phyloP scores from a whole-genome alignment of 371 early-diverging fungal species.

The Mucor irregularis region DNA sequence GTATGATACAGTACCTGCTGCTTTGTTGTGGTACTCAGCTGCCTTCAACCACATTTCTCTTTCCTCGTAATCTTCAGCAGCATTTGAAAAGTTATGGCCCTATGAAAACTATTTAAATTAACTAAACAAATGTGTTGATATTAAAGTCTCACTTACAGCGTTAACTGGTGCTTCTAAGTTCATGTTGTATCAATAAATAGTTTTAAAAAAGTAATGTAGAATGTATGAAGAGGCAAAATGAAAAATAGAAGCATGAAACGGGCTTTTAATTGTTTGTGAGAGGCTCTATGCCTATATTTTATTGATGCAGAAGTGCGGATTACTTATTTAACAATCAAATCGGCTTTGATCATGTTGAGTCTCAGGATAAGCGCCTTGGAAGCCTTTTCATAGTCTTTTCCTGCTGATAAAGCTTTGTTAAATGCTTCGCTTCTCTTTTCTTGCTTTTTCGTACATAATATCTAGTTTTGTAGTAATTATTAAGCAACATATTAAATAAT shows the following conservation, averaged over 20 bases:
- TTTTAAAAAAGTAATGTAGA: not conserved
- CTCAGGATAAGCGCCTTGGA: constrained; percentile 62
- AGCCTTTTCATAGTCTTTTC: constrained; percentile 61
- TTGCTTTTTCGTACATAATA: constrained; percentile 60
- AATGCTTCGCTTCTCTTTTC: constrained; percentile 70
- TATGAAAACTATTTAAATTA: constrained; percentile 4
- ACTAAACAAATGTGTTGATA: not conserved
- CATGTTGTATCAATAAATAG: constrained; percentile 19
- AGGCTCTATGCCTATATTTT: too few species aligned
- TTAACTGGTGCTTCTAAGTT: constrained; percentile 35
- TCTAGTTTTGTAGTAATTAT: constrained; percentile 12
- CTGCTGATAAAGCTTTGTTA: constrained; percentile 58
- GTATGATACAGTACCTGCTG: constrained; percentile 30
- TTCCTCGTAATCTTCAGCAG: constrained; percentile 56
- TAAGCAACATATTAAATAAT: not conserved
- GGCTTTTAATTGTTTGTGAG: too few species aligned
- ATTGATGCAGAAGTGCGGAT: too few species aligned
- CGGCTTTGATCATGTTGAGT: constrained; percentile 54
- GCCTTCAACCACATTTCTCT: constrained; percentile 51
- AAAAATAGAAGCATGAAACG: not conserved
- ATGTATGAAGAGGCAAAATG: not conserved
- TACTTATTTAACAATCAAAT: constrained; percentile 34
- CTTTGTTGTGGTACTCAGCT: constrained; percentile 45
- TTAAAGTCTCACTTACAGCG: constrained; percentile 31
- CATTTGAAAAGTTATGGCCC: constrained; percentile 54